Evolutionary conservation across 257 asterid species (phyloP), one percentile per base, ranked within the genome.

Genomic region (Cinchona pubescens): DNA sequence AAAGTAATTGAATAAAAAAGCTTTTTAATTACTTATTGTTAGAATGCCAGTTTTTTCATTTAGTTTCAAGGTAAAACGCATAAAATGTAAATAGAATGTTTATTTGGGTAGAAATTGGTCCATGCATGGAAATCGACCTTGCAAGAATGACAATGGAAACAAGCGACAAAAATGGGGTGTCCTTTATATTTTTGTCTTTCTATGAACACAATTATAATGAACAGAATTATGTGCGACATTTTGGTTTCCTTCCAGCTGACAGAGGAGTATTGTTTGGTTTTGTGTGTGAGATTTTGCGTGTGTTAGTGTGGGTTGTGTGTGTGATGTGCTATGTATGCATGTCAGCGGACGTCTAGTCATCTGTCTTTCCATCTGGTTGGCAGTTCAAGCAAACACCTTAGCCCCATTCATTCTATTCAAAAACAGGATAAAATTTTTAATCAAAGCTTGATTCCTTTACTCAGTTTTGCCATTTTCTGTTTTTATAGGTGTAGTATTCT

Each of bases 211-310:
- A n/a, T n/a, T 46, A 40, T 38, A 27, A 72, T 72, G 68, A 69
- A 66, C 78, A 73, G 74, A 73, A 61, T 67, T 43, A 59, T 19
- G 46, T 40, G 62, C 21, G 45, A 37, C 56, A 67, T 6, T n/a
- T n/a, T 74, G 73, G 71, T 69, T 69, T 74, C 79, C 79, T 45
- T 68, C 72, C 73, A 83, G 83, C 85, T 83, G 89, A 85, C 87
- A 83, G 73, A 55, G 49, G 80, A 63, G 83, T 43, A 62, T 55
- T 78, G 77, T 69, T 75, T 45, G 59, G 35, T 77, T 59, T 42
- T 58, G 48, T 23, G 63, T 60, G 40, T 8, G 38, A 59, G 27
- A 19, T 71, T 30, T 69, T 49, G 32, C 66, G 53, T 64, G 51
- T 75, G 63, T 64, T 42, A 2, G n/a, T 30, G 66, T 66, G 45